Conservation (phyloP, 2,329 filamentous ascomycete genomes). For the Cladosporium sp. region DNA sequence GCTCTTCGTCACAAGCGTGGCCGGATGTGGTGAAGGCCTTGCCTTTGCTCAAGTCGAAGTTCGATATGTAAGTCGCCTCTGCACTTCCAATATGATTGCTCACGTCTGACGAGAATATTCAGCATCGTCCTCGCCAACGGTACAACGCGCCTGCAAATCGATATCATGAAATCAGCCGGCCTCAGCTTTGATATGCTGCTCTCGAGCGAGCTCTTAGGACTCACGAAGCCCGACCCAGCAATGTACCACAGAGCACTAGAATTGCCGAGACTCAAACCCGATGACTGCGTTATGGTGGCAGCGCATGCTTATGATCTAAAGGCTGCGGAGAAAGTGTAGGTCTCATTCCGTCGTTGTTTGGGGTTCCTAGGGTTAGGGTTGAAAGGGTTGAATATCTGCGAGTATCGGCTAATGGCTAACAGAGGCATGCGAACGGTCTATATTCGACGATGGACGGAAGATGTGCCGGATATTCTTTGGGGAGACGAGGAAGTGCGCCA, state of each 20-base stretch:
- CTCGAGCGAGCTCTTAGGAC: constrained; percentile 48
- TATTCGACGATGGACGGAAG: constrained; percentile 51
- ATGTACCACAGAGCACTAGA: constrained; percentile 45
- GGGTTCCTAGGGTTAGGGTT: no score
- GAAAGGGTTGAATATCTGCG: neutral
- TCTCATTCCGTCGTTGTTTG: neutral
- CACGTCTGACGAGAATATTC: neutral
- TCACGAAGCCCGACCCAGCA: constrained; percentile 46
- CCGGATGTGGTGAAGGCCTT: constrained; percentile 47
- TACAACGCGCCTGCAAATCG: constrained; percentile 52
- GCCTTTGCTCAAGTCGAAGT: constrained; percentile 29
- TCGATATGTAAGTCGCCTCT: constrained; percentile 27
- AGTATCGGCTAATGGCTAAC: neutral
- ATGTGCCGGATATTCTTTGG: constrained; percentile 45
- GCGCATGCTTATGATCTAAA: constrained; percentile 53
- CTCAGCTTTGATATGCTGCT: constrained; percentile 51
- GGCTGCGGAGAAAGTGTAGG: constrained; percentile 39
- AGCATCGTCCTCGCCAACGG: constrained; percentile 51
- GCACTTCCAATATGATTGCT: neutral
- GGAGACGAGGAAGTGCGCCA: constrained; percentile 29
- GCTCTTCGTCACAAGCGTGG: constrained; percentile 39
- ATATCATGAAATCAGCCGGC: constrained; percentile 46
- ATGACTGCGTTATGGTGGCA: constrained; percentile 51
- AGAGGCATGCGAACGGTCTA: constrained; percentile 51
- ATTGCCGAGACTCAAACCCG: constrained; percentile 41